Conservation (phyloP, 2,329 filamentous ascomycete genomes). For the Verticillium isaacii region DNA sequence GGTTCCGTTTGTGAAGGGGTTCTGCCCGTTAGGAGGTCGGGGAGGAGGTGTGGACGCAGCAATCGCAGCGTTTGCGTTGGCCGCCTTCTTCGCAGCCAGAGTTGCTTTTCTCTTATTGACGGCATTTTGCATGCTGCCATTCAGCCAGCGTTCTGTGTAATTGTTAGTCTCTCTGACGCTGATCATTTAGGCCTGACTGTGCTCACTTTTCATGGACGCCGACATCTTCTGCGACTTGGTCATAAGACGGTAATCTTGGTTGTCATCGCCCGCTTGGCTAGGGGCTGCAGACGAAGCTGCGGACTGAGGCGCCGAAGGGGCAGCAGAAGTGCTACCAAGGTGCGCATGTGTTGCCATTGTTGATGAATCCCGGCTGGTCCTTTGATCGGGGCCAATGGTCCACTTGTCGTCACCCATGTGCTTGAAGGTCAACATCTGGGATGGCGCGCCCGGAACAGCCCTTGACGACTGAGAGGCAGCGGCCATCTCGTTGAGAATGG, state of each 20-base stretch:
- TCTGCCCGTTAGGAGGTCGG: background rate
- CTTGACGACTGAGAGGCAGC: background rate
- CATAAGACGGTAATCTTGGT: slow-evolving; percentile 57
- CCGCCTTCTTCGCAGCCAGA: slow-evolving; percentile 53
- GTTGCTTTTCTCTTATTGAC: slow-evolving; percentile 58
- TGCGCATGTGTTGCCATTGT: slow-evolving; percentile 4
- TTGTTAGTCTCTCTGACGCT: slow-evolving; percentile 17
- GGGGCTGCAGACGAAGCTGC: slow-evolving; percentile 10
- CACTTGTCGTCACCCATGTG: slow-evolving; percentile 7
- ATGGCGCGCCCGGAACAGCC: background rate
- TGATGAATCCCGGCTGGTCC: slow-evolving; percentile 9
- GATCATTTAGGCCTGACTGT: background rate
- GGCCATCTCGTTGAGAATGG: slow-evolving; percentile 6
- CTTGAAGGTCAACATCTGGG: slow-evolving; percentile 8
- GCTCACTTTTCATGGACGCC: slow-evolving; percentile 59
- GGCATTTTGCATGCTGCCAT: slow-evolving; percentile 55
- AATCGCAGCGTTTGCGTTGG: slow-evolving; percentile 29
- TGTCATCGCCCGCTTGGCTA: slow-evolving; percentile 23
- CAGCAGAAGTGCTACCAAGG: slow-evolving; percentile 3
- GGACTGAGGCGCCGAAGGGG: slow-evolving; percentile 9
- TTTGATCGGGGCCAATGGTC: slow-evolving; percentile 2
- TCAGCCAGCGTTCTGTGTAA: slow-evolving; percentile 50
- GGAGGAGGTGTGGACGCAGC: background rate
- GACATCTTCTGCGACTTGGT: slow-evolving; percentile 64
- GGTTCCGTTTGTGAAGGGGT: background rate